Evolutionary conservation across 306 rosid genomes (phyloP).

Genomic region (Boehmeria nivea): DNA sequence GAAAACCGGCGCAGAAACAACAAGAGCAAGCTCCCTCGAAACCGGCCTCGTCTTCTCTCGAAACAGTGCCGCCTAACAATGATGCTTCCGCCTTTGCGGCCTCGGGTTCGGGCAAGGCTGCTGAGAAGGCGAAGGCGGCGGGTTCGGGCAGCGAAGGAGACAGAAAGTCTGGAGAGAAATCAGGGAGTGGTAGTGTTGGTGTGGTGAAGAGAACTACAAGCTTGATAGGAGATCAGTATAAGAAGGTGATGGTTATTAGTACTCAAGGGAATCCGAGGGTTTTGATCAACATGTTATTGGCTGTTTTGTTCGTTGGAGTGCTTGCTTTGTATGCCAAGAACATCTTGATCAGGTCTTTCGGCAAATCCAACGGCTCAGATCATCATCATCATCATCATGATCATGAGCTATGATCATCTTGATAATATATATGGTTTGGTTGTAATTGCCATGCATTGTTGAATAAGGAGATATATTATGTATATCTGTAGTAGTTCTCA

Average conservation of each 20-base stretch:
- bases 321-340: conserved; percentile 32
- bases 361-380: conserved; percentile 17
- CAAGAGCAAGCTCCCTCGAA: no score
- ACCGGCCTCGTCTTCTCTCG: no score
- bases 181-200: not conserved
- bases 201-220: not conserved
- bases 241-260: conserved; percentile 11
- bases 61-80: no score
- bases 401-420: conserved; percentile 14
- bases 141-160: not conserved
- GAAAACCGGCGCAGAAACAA: no score
- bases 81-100: no score
- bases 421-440: no score
- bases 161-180: not conserved
- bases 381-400: not conserved
- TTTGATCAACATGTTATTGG: conserved; percentile 32
- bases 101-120: no score
- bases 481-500: no score
- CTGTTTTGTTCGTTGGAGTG: conserved; percentile 27
- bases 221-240: not conserved
- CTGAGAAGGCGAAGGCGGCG: not conserved
- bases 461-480: no score
- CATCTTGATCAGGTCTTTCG: conserved; percentile 8
- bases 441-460: no score
- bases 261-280: conserved; percentile 23